phyloP scores from a whole-genome alignment of 2,329 filamentous ascomycete genomes.

The Aspergillus jensenii region DNA sequence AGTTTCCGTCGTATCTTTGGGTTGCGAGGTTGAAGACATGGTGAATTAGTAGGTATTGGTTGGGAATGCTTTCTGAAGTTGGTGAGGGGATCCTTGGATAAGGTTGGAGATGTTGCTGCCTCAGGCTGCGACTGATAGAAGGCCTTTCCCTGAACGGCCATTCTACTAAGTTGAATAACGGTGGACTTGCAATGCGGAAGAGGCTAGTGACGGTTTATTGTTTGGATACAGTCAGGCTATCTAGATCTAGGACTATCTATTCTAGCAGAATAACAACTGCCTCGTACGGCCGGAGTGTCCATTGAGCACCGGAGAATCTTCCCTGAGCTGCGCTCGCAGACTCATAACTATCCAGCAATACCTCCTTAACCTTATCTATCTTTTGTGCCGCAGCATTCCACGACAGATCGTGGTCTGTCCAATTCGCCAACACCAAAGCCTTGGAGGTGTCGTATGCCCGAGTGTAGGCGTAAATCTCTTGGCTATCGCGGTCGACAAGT shows the following conservation, averaged over 20 bases:
- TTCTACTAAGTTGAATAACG: background rate
- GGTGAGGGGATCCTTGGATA: background rate
- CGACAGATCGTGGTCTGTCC: conserved; percentile 30
- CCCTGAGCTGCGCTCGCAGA: conserved; percentile 17
- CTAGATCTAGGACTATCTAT: background rate
- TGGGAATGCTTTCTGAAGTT: background rate
- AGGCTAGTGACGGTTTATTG: background rate
- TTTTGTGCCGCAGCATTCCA: conserved; percentile 34
- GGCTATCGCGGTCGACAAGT: conserved; percentile 52
- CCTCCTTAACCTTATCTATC: conserved; percentile 25
- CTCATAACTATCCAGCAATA: conserved; percentile 35
- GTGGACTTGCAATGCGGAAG: background rate
- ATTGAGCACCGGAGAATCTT: conserved; percentile 26
- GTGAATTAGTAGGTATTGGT: background rate
- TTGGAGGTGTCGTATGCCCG: conserved; percentile 39
- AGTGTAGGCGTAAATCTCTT: conserved; percentile 57
- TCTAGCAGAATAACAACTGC: conserved; percentile 25
- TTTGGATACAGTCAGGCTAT: background rate
- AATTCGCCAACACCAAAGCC: conserved; percentile 38
- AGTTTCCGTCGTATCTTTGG: background rate
- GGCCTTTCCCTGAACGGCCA: background rate
- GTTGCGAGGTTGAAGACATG: background rate
- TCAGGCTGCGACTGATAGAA: background rate
- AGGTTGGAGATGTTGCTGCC: conserved; percentile 1
- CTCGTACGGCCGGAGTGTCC: conserved; percentile 35